Evolutionary conservation across 225 moss, liverwort and hornwort species (phyloP).

Genomic region (Neckera pumila): DNA sequence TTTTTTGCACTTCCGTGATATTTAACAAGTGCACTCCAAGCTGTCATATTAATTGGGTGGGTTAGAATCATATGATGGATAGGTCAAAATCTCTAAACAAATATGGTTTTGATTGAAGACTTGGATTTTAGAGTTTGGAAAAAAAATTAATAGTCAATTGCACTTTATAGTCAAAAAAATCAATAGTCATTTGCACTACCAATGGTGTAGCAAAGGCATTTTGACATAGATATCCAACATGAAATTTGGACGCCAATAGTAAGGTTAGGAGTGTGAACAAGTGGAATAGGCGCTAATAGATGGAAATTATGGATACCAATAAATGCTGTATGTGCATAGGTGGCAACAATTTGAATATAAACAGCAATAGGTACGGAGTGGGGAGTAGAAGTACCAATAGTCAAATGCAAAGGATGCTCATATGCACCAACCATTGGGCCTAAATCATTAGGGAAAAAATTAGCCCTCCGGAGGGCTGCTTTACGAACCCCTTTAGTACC

Average conservation of each 20-base stretch:
- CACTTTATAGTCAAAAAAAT: too few species aligned
- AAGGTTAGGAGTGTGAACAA: fast-evolving
- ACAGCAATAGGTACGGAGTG: neutral
- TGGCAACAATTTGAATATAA: neutral
- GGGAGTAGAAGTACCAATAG: fast-evolving
- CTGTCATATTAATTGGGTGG: neutral
- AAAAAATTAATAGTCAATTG: too few species aligned
- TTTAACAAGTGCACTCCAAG: neutral
- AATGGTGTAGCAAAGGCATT: fast-evolving
- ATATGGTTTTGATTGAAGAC: neutral
- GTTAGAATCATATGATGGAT: neutral
- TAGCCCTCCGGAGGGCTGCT: too few species aligned
- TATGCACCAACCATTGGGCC: neutral
- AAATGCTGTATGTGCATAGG: fast-evolving
- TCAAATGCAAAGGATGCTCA: neutral
- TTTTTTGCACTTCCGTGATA: neutral
- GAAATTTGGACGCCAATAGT: neutral
- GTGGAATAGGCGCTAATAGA: fast-evolving
- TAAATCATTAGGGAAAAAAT: too few species aligned
- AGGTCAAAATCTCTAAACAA: fast-evolving
- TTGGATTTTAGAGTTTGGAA: neutral
- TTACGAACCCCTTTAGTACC: too few species aligned
- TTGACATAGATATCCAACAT: neutral
- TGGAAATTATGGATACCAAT: fast-evolving
- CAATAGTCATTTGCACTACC: neutral